Evolutionary conservation across 768 basidiomycete genomes (phyloP), one percentile per base, ranked within the genome.

Genomic region (Calocera viscosa): DNA sequence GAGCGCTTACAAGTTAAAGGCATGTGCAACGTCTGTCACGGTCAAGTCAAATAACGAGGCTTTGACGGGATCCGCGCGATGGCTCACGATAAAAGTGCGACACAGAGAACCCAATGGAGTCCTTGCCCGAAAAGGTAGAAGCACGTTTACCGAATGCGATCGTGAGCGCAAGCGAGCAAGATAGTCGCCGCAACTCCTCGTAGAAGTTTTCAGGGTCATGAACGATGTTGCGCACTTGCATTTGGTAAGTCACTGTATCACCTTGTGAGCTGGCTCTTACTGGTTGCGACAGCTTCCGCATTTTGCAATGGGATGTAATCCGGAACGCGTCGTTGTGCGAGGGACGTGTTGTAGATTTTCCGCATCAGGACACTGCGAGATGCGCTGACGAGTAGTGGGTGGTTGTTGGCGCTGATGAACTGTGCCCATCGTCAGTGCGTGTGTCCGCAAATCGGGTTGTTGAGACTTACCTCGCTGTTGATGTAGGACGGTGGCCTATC

Each of bases 341-440:
- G 53, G 26, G 53, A 12, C 30, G 53, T 60, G 30, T 60, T 60
- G 19, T 60, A 60, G 24, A 60, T 60, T 26, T 60, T 60, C 5
- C 53, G 53, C 53, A 60, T 60, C 14, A 60, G 53, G 14, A 60
- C 53, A 19, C 53, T 60, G 22, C 53, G 53, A 2, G 53, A 60
- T 26, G 53, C 2, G 53, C 53, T 22, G 30, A 60, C 53, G 53
- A 60, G 53, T 10, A 60, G 53, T 8, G 53, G 53, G 19, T 60
- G 53, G 19, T 60, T 60, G 30, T 60, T 60, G 53, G 53, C 53
- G 26, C 53, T 60, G 53, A 60, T 60, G 53, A 60, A 60, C 53
- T 60, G 26, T 26, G 5, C 14, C 24, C 26, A 28, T 28, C 24
- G 30, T 60, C 53, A 60, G 53, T 60, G 19, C 16, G 19, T 10